Evolutionary conservation across 257 asterid genomes (phyloP), one percentile per base, ranked within the genome.

Genomic region (Schizonepeta tenuifolia): DNA sequence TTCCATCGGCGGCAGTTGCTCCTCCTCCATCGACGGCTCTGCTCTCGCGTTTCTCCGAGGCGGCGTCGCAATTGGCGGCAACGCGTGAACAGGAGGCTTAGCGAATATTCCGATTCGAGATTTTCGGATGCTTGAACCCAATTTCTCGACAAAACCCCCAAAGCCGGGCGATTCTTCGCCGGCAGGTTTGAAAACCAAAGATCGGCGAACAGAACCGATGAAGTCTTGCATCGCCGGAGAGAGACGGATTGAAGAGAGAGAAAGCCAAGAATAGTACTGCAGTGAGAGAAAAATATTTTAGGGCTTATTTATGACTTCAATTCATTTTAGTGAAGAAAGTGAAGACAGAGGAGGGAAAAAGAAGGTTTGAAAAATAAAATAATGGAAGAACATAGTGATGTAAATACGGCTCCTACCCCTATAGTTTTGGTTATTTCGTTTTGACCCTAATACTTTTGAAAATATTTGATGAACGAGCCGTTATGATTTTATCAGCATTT

Each of bases 171-270:
- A 61, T 28, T 84, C 93, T 78, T 82, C 91, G 3, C 82, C 83
- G 14, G 88, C 53, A 1, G 94, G 97, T 56, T 88, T 95, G 93
- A 95, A 92, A 72, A 87, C 96, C 49, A 95, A 83, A 55, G 99
- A 95, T 83, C 96, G 87, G 71, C 99, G 93, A 43, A 95, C 96
- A 66, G 99, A 95, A 54, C 97, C 97, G 33, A 95, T 79, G 79
- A 95, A 90, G 60, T 92, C 98, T 63, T 88, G 97, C 99, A 95
- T 95, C 75, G 74, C 78, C 77, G 69, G 59, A 66, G 73, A 58
- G 50, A 21, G 3, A 43, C 22, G 65, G 33, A 36, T 51, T 12
- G 69, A 71, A 20, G 46, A 36, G 18, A 11, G 41, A 31, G 67
- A 21, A 47, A 51, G 41, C 62, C 43, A 49, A 10, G 51, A 57